Percentiles rank a stretch among this genome's conserved stretches.
Conservation (phyloP, 1,139 yeast genomes). For the Spencermartinsiella ligniputridi region DNA sequence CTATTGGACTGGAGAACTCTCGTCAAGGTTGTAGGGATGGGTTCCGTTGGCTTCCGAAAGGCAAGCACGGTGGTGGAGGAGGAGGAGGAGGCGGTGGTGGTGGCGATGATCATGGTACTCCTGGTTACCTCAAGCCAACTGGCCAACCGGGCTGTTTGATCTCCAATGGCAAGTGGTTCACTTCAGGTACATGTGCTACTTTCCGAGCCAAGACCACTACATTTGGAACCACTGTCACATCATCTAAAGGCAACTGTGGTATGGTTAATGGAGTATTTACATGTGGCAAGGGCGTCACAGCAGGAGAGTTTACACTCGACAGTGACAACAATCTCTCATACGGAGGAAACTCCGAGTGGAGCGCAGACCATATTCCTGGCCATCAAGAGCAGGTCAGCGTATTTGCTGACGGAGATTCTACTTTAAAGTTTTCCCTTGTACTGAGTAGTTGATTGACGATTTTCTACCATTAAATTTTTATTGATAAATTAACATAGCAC, state of each 20-base stretch:
- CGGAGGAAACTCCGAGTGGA: slow-evolving; percentile 65
- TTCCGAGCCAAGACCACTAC: slow-evolving; percentile 53
- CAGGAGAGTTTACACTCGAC: slow-evolving; percentile 32
- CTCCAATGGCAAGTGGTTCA: slow-evolving; percentile 80
- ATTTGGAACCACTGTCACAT: slow-evolving; percentile 65
- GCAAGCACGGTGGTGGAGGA: slow-evolving; percentile 66
- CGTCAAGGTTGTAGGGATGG: slow-evolving; percentile 65
- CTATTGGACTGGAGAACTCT: slow-evolving; percentile 53
- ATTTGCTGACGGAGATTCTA: slow-evolving; percentile 45
- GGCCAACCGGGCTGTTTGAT: slow-evolving; percentile 73
- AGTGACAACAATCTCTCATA: slow-evolving; percentile 38
- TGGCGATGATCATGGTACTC: slow-evolving; percentile 16
- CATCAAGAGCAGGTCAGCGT: slow-evolving; percentile 52
- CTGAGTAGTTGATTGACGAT: background rate
- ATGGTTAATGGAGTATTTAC: slow-evolving; percentile 39
- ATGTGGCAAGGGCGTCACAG: slow-evolving; percentile 28
- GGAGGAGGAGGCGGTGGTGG: slow-evolving; percentile 25
- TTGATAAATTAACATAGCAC: too few species aligned
- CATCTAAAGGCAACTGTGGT: slow-evolving; percentile 74
- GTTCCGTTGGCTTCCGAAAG: slow-evolving; percentile 74
- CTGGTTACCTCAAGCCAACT: slow-evolving; percentile 50
- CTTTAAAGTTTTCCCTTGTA: slow-evolving; percentile 41
- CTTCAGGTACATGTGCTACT: slow-evolving; percentile 82
- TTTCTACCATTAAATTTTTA: too few species aligned
- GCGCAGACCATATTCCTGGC: slow-evolving; percentile 49